These are phyloP conservation scores for Tulasnella calospora DNA, from an alignment of 768 basidiomycete species.

Conservation along the genomic window DNA sequence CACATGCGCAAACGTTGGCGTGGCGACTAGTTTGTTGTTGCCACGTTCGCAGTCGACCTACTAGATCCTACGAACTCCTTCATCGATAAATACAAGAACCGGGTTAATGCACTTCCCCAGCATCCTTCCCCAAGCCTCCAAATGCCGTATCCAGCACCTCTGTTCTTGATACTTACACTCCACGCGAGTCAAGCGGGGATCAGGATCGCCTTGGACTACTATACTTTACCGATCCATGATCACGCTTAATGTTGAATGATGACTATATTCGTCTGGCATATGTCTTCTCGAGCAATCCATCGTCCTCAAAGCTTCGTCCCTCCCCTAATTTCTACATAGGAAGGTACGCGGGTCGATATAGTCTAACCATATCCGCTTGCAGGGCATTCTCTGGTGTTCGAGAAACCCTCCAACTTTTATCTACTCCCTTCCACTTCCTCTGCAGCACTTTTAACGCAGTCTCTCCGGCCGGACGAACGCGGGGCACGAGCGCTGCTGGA, in stretches of 20 bases:
- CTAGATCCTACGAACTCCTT: background rate
- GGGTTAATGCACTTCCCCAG: background rate
- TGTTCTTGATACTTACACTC: too few species aligned
- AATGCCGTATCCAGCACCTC: background rate
- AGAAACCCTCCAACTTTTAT: slow-evolving; percentile 14
- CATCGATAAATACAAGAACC: background rate
- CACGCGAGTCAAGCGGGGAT: too few species aligned
- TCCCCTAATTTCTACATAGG: background rate
- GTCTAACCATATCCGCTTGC: slow-evolving; percentile 10
- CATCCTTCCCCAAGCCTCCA: background rate
- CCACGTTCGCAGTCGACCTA: background rate
- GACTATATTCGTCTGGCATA: background rate
- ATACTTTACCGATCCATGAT: background rate
- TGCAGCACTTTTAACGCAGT: background rate
- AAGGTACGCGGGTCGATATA: background rate
- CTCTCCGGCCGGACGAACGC: background rate
- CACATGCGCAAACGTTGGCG: background rate
- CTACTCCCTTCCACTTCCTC: slow-evolving; percentile 15
- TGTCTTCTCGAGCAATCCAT: background rate
- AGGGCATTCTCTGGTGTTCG: slow-evolving; percentile 13
- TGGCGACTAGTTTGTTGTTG: background rate
- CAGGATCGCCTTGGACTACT: background rate
- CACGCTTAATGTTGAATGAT: background rate
- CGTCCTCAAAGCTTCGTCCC: background rate
- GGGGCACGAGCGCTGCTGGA: background rate